Base-by-base conservation (phyloP, 2,329 filamentous ascomycete species). In the Fusarium tricinctum region DNA sequence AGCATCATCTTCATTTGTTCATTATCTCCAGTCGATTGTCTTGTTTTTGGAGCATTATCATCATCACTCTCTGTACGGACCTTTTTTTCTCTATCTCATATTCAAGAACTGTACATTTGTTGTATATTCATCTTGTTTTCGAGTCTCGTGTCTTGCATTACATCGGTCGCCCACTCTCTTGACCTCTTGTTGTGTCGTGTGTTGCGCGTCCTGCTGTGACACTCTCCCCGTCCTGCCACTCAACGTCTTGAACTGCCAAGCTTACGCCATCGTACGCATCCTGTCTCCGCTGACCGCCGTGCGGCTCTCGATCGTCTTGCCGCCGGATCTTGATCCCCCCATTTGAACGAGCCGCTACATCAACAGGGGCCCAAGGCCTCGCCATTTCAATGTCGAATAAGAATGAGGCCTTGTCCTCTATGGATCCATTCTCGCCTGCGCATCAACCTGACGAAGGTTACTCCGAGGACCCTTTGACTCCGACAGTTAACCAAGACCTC, bases 361-460 rank as follows among this genome's bases (percentile, higher is more conserved):
- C 58, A 54, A 59, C 66, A 72, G 71, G 63, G 71, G 63, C 60
- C 42, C 61, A 30, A 58, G 61, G 55, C 66, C 66, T 73, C 63
- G 65, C 53, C 57, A 5, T 58, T 50, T 63, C 38, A 28, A 78
- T 78, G 75, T 71, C 75, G 35, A 64, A 64, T 65, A 75, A 74
- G 58, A 66, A 71, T 49, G 72, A 77, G 49, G 67, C 62, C 38
- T 65, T 72, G 22, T 64, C 67, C 59, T 63, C 69, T 46, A 83
- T 85, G 81, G 81, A 84, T 72, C 74, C 80, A 45, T 82, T 83
- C 63, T 78, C 86, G 32, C 84, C 86, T 69, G 83, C 78, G 17
- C 83, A 85, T 61, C 83, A 89, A 77, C 86, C 93, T 60, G 93
- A 97, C 81, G 93, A 97, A 81, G 93, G 93, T 74, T 97, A 96